Evolutionary conservation across 306 rosid genomes (phyloP).

Genomic region (Castanea crenata): DNA sequence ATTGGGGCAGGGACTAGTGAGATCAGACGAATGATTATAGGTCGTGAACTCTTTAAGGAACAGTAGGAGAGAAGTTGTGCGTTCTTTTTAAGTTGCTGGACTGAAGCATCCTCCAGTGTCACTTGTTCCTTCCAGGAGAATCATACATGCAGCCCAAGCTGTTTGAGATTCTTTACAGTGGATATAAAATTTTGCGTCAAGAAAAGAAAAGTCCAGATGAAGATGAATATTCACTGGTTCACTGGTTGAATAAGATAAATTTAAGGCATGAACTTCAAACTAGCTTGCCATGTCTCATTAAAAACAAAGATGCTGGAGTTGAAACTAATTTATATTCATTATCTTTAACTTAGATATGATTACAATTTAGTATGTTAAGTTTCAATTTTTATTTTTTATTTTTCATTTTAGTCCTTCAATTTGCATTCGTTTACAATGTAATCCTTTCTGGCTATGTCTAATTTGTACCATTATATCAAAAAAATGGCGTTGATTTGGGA

Average conservation of each 20-base stretch:
- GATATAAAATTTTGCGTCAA: background rate
- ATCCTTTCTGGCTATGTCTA: too few relatives aligned
- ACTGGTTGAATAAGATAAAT: background rate
- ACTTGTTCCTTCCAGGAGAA: background rate
- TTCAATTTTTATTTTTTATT: too few relatives aligned
- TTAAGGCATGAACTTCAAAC: background rate
- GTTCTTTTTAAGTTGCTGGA: background rate
- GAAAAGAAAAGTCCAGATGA: background rate
- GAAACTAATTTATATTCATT: too few relatives aligned
- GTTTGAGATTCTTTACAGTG: background rate
- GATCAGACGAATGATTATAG: conserved; percentile 91
- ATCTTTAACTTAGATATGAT: too few relatives aligned
- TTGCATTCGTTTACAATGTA: too few relatives aligned
- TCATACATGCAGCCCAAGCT: background rate
- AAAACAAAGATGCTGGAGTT: background rate
- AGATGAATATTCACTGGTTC: background rate
- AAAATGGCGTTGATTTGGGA: too few relatives aligned
- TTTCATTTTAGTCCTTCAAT: too few relatives aligned
- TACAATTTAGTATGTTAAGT: too few relatives aligned
- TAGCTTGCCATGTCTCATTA: background rate
- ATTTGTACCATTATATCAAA: too few relatives aligned
- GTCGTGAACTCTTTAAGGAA: conserved; percentile 82
- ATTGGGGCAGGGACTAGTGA: conserved; percentile 93
- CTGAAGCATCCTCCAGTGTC: background rate
- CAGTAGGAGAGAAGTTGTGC: conserved; percentile 31